A percentile compares a stretch with the other conserved stretches of the same genome.
These are phyloP conservation scores for Kazachstania bromeliacearum DNA, from an alignment of 805 yeast species.

Conservation along the genomic window DNA sequence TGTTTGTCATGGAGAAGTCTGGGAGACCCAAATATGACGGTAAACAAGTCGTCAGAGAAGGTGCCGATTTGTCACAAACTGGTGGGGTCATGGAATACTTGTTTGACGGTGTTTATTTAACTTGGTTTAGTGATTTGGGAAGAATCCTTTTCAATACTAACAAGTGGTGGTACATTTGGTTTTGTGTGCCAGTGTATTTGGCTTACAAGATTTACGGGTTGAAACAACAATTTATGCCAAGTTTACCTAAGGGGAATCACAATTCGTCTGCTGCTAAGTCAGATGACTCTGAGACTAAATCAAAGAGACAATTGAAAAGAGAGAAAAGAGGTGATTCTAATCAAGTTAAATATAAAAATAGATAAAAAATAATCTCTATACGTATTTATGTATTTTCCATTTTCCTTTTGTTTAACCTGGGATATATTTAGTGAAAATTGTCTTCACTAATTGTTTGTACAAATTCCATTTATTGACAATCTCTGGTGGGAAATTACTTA, in stretches of 20 bases:
- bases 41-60: slow-evolving; percentile 34
- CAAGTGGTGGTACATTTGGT: slow-evolving; percentile 37
- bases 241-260: background rate
- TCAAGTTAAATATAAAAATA: background rate
- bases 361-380: background rate
- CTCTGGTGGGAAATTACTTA: slow-evolving; percentile 33
- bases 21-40: slow-evolving; percentile 39
- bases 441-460: slow-evolving; percentile 13
- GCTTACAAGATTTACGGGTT: slow-evolving; percentile 32
- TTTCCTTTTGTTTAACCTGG: background rate
- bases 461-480: slow-evolving; percentile 16
- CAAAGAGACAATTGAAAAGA: slow-evolving; percentile 35
- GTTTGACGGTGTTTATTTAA: slow-evolving; percentile 46
- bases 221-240: slow-evolving; percentile 14
- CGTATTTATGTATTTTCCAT: background rate
- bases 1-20: slow-evolving; percentile 37
- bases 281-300: slow-evolving; percentile 16
- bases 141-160: slow-evolving; percentile 37
- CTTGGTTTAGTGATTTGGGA: slow-evolving; percentile 40
- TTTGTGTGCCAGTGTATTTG: slow-evolving; percentile 33
- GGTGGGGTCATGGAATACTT: slow-evolving; percentile 45
- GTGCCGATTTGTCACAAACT: slow-evolving; percentile 26
- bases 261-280: slow-evolving; percentile 4
- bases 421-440: slow-evolving; percentile 7
- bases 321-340: slow-evolving; percentile 31